Percentiles rank a stretch among this genome's conserved stretches.
phyloP scores from a whole-genome alignment of 768 basidiomycete species.

The Boletus rubroflammeus region DNA sequence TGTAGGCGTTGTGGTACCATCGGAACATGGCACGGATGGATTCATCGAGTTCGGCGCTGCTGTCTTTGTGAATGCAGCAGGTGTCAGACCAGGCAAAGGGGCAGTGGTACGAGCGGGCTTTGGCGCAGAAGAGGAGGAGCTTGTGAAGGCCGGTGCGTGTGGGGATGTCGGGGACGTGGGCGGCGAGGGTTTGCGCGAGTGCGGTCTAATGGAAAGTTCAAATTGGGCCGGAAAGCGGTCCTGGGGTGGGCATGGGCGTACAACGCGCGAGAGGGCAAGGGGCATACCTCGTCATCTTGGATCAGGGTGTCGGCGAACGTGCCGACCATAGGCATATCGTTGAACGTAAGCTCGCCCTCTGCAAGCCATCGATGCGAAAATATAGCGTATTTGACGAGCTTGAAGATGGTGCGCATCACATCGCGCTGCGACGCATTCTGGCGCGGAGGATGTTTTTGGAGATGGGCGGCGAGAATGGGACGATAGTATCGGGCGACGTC shows the following conservation, averaged over 20 bases:
- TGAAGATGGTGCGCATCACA: background rate
- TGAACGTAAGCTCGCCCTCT: conserved; percentile 10
- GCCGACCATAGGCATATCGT: conserved; percentile 4
- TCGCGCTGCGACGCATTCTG: background rate
- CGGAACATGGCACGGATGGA: conserved; percentile 26
- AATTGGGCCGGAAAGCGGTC: background rate
- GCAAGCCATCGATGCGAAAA: conserved; percentile 15
- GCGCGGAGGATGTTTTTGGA: conserved; percentile 6
- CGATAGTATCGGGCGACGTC: conserved; percentile 3
- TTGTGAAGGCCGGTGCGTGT: conserved; percentile 5
- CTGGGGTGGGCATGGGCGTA: background rate
- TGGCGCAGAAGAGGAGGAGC: conserved; percentile 9
- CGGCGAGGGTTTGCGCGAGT: background rate
- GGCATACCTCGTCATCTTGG: conserved; percentile 2
- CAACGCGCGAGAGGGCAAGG: background rate
- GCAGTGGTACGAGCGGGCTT: conserved; percentile 7
- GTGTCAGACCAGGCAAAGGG: conserved; percentile 22
- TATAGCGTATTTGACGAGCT: conserved; percentile 11
- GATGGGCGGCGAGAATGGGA: background rate
- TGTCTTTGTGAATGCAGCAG: conserved; percentile 23
- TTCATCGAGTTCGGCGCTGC: conserved; percentile 24
- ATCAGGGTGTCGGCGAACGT: background rate
- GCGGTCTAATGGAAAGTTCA: background rate
- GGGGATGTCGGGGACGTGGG: background rate
- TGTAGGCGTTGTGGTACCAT: conserved; percentile 22